Conservation (phyloP, 2,329 filamentous ascomycete genomes). For the Epicoccum sorghinum region DNA sequence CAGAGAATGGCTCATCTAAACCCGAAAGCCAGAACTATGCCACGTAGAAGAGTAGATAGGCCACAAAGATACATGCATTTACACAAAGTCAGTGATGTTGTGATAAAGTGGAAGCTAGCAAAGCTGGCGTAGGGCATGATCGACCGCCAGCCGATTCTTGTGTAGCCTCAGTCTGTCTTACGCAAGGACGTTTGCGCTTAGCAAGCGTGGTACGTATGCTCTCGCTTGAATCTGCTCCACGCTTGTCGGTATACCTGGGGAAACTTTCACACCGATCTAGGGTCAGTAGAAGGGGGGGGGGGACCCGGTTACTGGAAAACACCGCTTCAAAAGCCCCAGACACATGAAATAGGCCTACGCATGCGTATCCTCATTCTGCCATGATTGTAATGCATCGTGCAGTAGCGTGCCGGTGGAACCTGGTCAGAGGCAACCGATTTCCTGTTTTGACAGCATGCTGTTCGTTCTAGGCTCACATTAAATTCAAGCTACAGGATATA, state of each 20-base stretch:
- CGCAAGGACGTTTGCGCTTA: conserved; percentile 8
- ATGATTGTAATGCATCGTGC: not conserved
- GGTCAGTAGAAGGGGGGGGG: not conserved
- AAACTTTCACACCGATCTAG: not conserved
- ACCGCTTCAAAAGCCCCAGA: not conserved
- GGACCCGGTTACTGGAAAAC: not conserved
- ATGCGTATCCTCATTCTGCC: not conserved
- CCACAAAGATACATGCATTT: not conserved
- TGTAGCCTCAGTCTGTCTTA: conserved; percentile 13
- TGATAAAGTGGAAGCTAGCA: conserved; percentile 13
- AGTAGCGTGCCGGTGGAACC: not conserved
- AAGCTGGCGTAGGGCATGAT: conserved; percentile 2
- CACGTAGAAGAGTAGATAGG: no score
- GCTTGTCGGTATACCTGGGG: not conserved
- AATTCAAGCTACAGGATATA: conserved; percentile 3
- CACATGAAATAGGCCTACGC: not conserved
- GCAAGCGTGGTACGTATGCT: conserved; percentile 1
- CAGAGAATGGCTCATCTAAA: no score
- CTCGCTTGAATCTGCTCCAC: conserved; percentile 1
- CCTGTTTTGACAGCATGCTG: not conserved
- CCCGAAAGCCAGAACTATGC: no score
- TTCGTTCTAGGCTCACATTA: conserved; percentile 8
- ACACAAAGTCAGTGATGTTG: not conserved
- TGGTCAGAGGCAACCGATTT: not conserved
- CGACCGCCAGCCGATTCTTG: conserved; percentile 4